These are phyloP conservation scores for Sanghuangporus baumii DNA, from an alignment of 1,284 basidiomycete genomes.

Conservation along the genomic window DNA sequence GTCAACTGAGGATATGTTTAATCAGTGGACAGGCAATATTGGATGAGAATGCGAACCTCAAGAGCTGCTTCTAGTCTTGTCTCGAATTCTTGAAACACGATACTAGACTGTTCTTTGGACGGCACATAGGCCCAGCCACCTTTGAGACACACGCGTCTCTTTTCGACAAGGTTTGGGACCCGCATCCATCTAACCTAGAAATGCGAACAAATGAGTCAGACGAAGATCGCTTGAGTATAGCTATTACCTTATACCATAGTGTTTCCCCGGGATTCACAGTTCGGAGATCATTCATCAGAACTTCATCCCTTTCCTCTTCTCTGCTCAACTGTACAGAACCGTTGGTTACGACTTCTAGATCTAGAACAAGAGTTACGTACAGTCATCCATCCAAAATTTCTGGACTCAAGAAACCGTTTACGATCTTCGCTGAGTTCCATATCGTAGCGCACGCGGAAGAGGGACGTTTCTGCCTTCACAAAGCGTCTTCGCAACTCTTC, in stretches of 20 bases:
- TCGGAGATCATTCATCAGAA: conserved; percentile 8
- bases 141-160: conserved; percentile 76
- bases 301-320: conserved; percentile 8
- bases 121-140: conserved; percentile 92
- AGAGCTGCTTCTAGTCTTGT: conserved; percentile 71
- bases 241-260: conserved; percentile 11
- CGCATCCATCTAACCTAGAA: conserved; percentile 77
- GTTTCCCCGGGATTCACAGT: conserved; percentile 6
- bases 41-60: conserved; percentile 49
- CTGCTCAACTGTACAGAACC: conserved; percentile 2
- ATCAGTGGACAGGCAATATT: conserved; percentile 5
- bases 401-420: conserved; percentile 66
- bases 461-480: conserved; percentile 80
- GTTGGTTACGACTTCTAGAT: not conserved
- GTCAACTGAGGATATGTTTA: conserved; percentile 54
- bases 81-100: conserved; percentile 88
- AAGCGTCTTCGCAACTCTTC: conserved; percentile 91
- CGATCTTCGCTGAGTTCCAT: conserved; percentile 59
- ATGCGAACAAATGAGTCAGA: not conserved
- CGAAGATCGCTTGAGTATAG: not conserved
- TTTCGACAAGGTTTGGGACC: conserved; percentile 89
- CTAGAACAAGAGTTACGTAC: conserved; percentile 35
- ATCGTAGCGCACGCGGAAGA: conserved; percentile 87
- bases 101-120: conserved; percentile 73
- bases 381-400: conserved; percentile 74